Conservation (phyloP, 257 asterid species). For the Catharanthus roseus region DNA sequence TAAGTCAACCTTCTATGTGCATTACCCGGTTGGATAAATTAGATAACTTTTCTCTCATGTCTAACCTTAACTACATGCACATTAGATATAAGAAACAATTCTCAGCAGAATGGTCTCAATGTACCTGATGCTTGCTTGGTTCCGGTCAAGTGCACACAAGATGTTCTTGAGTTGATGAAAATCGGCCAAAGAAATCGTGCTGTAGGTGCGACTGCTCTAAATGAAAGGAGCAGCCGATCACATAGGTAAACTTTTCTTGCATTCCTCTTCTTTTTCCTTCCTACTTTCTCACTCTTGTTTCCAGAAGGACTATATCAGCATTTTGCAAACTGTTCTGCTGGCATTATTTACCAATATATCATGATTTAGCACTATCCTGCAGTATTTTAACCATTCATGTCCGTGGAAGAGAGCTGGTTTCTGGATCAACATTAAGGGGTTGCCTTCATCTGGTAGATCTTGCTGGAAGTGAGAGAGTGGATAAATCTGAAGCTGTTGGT, state of each 20-base stretch:
- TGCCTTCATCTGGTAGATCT: conserved; percentile 91
- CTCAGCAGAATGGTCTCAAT: conserved; percentile 87
- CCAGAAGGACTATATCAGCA: not conserved
- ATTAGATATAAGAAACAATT: conserved; percentile 81
- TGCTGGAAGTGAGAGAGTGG: conserved; percentile 93
- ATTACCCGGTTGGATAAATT: not conserved
- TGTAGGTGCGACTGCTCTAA: conserved; percentile 87
- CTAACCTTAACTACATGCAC: conserved; percentile 53
- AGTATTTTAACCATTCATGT: conserved; percentile 89
- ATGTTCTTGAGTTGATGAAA: conserved; percentile 88
- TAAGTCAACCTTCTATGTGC: conserved; percentile 1
- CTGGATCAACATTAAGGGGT: conserved; percentile 68
- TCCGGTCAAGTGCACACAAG: conserved; percentile 72
- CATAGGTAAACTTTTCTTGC: conserved; percentile 49
- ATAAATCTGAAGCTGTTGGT: conserved; percentile 86
- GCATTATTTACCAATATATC: not conserved
- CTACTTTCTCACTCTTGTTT: not conserved
- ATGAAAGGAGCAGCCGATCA: conserved; percentile 84
- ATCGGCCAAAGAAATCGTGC: conserved; percentile 77
- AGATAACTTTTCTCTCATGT: not conserved
- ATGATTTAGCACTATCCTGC: conserved; percentile 20
- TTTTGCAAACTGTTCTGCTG: not conserved
- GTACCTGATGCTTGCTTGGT: conserved; percentile 85
- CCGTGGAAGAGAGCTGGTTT: conserved; percentile 72
- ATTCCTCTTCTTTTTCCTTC: not conserved